Evolutionary conservation across 768 basidiomycete species (phyloP).

Genomic region (Tricholoma terreum): DNA sequence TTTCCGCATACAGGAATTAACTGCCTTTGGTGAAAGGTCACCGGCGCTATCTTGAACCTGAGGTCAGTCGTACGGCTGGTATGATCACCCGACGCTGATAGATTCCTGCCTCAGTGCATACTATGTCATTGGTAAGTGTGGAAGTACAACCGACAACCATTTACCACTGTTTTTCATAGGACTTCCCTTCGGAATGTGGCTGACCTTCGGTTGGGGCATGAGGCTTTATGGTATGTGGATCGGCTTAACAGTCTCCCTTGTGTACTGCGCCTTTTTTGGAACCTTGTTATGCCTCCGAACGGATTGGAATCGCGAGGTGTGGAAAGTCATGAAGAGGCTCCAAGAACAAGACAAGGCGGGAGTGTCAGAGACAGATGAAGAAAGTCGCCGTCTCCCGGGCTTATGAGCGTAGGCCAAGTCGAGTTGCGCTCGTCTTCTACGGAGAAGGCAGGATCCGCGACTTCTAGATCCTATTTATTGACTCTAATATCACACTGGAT

Average conservation of each 20-base stretch:
- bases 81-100: not conserved
- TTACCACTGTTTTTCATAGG: constrained; percentile 32
- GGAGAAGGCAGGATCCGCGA: too few species aligned
- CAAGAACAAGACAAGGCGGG: constrained; percentile 39
- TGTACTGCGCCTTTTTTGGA: constrained; percentile 54
- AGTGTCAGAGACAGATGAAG: constrained; percentile 7
- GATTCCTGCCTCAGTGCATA: constrained; percentile 50
- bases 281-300: constrained; percentile 51
- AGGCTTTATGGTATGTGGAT: constrained; percentile 80
- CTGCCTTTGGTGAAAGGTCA: constrained; percentile 38
- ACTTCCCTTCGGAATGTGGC: constrained; percentile 78
- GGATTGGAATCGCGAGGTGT: constrained; percentile 69
- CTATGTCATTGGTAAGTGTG: constrained; percentile 60
- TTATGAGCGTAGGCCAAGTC: not conserved
- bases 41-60: constrained; percentile 77
- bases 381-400: not conserved
- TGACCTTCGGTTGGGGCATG: constrained; percentile 59
- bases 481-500: too few species aligned
- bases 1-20: constrained; percentile 1
- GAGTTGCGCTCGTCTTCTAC: too few species aligned
- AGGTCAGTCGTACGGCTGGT: constrained; percentile 36
- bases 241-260: constrained; percentile 68
- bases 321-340: constrained; percentile 54
- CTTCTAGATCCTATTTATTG: too few species aligned
- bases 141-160: not conserved